Base-by-base conservation (phyloP, 2,329 filamentous ascomycete genomes). In the Cladosporium sp. region DNA sequence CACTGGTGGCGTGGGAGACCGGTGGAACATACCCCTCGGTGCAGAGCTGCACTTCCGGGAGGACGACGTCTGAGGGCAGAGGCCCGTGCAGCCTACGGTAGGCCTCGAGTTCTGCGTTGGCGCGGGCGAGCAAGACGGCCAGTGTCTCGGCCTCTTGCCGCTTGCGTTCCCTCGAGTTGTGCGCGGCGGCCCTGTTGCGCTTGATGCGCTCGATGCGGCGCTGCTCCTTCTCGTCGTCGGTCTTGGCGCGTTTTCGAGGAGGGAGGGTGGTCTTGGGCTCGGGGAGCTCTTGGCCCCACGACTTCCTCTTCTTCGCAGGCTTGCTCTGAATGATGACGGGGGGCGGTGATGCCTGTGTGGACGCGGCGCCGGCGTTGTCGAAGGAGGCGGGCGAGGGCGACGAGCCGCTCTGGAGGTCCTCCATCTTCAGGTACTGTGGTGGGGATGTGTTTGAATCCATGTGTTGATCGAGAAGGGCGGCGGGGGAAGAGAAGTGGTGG, bases 181-280 rank as follows among this genome's bases (percentile, higher is more conserved):
- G 93, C 38, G 93, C 93, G 43, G 93, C 93, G 55, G 91, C 88
- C 60, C 93, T 89, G 69, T 98, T 98, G 42, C 93, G 86, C 63
- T 97, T 89, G 59, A 98, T 93, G 57, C 93, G 89, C 77, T 98
- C 93, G 52, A 97, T 95, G 57, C 93, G 87, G 42, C 93, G 87
- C 72, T 98, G 93, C 74, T 97, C 93, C 75, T 98, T 98, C 73
- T 98, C 93, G 66, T 96, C 93, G 65, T 95, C 92, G 2, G 93
- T 98, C 81, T 97, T 98, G 63, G 93, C 93, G 57, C 93, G 89
- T 82, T 98, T 98, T 61, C 91, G 85, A 37, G 92, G 92, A 56
- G 92, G 92, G 7, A 97, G 83, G 67, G 92, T 95, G 32, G 93
- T 97, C 80, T 96, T 97, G 41, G 93, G 93, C 67, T 95, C 89